Base-by-base conservation (phyloP, 2,329 filamentous ascomycete genomes). In the Raffaelea deltoideospora region DNA sequence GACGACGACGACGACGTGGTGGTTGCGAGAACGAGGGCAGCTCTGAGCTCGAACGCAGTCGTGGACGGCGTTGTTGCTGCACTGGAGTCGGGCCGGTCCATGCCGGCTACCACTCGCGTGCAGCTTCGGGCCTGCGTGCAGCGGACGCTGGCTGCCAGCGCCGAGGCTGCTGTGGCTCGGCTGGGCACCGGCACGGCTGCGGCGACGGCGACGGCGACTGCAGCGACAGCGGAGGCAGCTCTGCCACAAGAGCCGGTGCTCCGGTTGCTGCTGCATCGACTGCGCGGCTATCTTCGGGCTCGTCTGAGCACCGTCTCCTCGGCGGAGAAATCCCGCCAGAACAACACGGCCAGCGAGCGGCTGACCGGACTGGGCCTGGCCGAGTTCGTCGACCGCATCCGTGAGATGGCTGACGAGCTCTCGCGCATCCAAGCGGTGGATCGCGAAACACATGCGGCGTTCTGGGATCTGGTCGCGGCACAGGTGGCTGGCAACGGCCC, bases 401-500 rank as follows among this genome's bases (percentile, higher is more conserved):
- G 76, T 23, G 72, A 73, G 34, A 76, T 86, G 46, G 74, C 81
- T 8, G 78, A 83, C 24, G 64, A 77, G 49, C 57, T 86, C 41
- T 66, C 69, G 30, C 68, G 69, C 50, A 66, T 85, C 4, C 74
- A 76, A 13, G 60, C 60, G 5, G 74, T 85, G 5, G 80, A 86
- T 50, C 66, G 76, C 43, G 74, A 72, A 42, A 67, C 72, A 8
- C 80, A 85, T 53, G 71, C 71, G 11, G 50, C 59, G 31, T 84
- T 78, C 77, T 86, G 82, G 64, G 78, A 83, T 54, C 58, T 64
- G n/a, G n/a, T n/a, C n/a, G n/a, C n/a, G n/a, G n/a, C n/a, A n/a
- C n/a, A n/a, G n/a, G n/a, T n/a, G n/a, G n/a, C n/a, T n/a, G n/a
- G n/a, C n/a, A n/a, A n/a, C n/a, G n/a, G n/a, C n/a, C n/a, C n/a